These are phyloP conservation scores for Paecilomyces formosus DNA, from an alignment of 2,329 filamentous ascomycete genomes.

Conservation along the genomic window DNA sequence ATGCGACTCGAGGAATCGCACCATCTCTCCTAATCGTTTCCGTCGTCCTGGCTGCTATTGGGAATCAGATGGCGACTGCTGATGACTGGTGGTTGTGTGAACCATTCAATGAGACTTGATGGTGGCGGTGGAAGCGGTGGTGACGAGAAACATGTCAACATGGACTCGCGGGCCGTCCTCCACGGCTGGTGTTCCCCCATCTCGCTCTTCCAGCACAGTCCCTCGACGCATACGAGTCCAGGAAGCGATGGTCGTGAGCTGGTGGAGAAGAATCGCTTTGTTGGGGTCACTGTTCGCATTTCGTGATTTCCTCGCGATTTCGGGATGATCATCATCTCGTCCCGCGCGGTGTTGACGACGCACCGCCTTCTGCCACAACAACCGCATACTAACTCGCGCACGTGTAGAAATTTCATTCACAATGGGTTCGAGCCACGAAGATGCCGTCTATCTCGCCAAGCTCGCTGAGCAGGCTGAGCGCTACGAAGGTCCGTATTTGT, in stretches of 20 bases:
- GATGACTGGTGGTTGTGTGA: no score
- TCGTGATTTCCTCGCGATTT: no score
- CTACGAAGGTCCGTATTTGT: conserved; percentile 77
- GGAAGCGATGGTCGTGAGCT: not conserved
- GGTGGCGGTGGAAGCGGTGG: not conserved
- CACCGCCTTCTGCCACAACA: conserved; percentile 1
- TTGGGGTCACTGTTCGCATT: not conserved
- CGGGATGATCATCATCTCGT: not conserved
- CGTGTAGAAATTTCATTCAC: conserved; percentile 43
- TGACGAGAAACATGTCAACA: not conserved
- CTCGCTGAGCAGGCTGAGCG: conserved; percentile 99
- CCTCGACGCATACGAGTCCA: not conserved
- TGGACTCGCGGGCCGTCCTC: not conserved
- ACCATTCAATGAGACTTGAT: not conserved
- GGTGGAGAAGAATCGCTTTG: not conserved
- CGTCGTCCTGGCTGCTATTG: not conserved
- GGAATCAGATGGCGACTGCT: not conserved
- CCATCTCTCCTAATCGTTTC: not conserved
- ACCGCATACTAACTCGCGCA: conserved; percentile 9
- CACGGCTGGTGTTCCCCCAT: not conserved
- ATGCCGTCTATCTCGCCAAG: conserved; percentile 99
- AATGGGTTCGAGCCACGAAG: conserved; percentile 87
- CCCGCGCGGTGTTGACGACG: not conserved
- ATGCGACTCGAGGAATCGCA: not conserved
- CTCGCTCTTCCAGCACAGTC: not conserved